These are phyloP conservation scores for Trametes punicea DNA, from an alignment of 768 basidiomycete species.

Conservation along the genomic window DNA sequence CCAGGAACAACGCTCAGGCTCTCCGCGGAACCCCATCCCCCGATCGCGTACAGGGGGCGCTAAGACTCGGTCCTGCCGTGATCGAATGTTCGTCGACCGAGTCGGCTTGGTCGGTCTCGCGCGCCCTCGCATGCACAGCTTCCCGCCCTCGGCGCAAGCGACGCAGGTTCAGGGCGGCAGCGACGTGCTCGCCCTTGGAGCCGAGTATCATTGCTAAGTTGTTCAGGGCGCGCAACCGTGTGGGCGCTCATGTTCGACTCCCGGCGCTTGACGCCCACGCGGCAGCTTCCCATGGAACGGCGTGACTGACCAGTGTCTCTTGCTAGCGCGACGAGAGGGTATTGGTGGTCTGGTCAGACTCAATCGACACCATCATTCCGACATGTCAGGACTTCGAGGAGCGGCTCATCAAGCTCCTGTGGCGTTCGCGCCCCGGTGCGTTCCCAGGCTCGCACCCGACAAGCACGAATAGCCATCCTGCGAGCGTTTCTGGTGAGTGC, in stretches of 20 bases:
- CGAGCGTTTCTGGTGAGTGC: constrained; percentile 21
- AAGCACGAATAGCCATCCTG: constrained; percentile 23
- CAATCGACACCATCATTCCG: constrained; percentile 69
- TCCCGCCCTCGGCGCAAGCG: neutral
- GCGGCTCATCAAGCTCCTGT: constrained; percentile 53
- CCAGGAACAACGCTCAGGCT: neutral
- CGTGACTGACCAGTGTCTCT: neutral
- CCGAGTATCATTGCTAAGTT: neutral
- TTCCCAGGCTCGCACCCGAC: constrained; percentile 29
- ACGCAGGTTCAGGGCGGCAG: neutral
- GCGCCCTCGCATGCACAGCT: neutral
- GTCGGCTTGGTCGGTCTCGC: neutral
- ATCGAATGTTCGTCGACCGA: neutral
- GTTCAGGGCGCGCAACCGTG: neutral
- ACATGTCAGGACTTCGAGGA: constrained; percentile 52
- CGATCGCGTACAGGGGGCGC: neutral
- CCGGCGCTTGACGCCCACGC: neutral
- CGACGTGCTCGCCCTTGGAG: neutral
- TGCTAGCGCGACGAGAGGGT: constrained; percentile 76
- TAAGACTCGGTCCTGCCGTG: neutral
- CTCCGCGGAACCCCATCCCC: neutral
- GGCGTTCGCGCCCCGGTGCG: constrained; percentile 39
- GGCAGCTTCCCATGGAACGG: neutral
- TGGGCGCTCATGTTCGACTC: neutral
- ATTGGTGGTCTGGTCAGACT: constrained; percentile 82